phyloP scores from a whole-genome alignment of 495 filamentous ascomycete species.

The Penicillium desertorum region DNA sequence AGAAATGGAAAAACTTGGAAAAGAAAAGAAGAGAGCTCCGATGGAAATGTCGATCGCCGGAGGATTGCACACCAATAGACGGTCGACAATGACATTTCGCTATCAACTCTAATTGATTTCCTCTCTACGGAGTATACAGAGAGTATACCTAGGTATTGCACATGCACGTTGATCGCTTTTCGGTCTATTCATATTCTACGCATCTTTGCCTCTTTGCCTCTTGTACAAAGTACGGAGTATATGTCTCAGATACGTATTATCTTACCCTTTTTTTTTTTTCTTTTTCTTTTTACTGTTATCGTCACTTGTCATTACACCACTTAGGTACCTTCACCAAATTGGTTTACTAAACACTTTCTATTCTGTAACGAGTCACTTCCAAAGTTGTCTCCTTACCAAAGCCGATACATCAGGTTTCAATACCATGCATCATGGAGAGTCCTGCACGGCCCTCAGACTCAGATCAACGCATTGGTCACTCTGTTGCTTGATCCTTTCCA shows the following conservation, averaged over 20 bases:
- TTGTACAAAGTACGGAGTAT: too few species aligned
- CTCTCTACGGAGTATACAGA: too few species aligned
- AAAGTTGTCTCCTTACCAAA: not conserved
- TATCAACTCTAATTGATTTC: constrained; percentile 28
- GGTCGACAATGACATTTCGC: constrained; percentile 32
- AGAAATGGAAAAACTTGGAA: not conserved
- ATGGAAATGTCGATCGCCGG: constrained; percentile 44
- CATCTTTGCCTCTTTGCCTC: too few species aligned
- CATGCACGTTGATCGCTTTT: too few species aligned
- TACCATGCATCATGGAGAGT: not conserved
- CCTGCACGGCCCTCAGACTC: constrained; percentile 2
- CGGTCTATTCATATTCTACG: constrained; percentile 24
- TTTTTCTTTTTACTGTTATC: not conserved
- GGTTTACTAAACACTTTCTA: not conserved
- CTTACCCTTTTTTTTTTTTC: not conserved
- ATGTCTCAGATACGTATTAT: not conserved
- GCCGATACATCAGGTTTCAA: constrained; percentile 8
- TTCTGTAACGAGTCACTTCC: not conserved
- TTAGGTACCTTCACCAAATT: not conserved
- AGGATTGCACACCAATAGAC: constrained; percentile 38
- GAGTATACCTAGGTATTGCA: too few species aligned
- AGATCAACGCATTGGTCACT: constrained; percentile 8
- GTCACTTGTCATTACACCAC: not conserved
- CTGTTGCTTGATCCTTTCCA: constrained; percentile 11
- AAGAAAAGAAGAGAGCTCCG: constrained; percentile 11